phyloP scores from a whole-genome alignment of 2,329 filamentous ascomycete genomes.

The Onygenales sp. region DNA sequence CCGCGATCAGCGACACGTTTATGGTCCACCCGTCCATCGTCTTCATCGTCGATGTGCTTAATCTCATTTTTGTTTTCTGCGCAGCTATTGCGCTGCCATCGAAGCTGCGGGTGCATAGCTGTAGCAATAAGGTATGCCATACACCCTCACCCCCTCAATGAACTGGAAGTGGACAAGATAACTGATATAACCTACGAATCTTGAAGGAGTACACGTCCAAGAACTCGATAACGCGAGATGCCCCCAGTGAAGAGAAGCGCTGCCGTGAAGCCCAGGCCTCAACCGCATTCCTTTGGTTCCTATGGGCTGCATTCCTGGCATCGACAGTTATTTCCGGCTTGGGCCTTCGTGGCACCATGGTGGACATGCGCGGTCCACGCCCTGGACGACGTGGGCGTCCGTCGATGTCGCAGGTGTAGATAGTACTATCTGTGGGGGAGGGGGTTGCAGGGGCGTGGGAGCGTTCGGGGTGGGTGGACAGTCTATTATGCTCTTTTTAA shows the following conservation, averaged over 20 bases:
- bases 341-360: constrained; percentile 3
- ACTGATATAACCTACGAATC: neutral
- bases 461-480: neutral
- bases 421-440: neutral
- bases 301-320: constrained; percentile 34
- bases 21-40: constrained; percentile 34
- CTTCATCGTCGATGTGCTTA: constrained; percentile 37
- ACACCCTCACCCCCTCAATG: neutral
- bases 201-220: constrained; percentile 27
- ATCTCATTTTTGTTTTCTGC: constrained; percentile 40
- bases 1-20: constrained; percentile 31
- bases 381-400: constrained; percentile 8
- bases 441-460: neutral
- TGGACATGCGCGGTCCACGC: constrained; percentile 5
- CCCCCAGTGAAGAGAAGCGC: constrained; percentile 26
- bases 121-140: constrained; percentile 35
- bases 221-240: constrained; percentile 39
- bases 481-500: too few species aligned
- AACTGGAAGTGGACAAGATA: neutral
- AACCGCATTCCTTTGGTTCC: constrained; percentile 44
- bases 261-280: constrained; percentile 44
- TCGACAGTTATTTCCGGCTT: constrained; percentile 33
- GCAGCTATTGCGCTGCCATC: constrained; percentile 41
- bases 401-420: constrained; percentile 13
- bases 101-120: constrained; percentile 34